Base-by-base conservation (phyloP, 805 yeast species). In the Naumovozyma baii region DNA sequence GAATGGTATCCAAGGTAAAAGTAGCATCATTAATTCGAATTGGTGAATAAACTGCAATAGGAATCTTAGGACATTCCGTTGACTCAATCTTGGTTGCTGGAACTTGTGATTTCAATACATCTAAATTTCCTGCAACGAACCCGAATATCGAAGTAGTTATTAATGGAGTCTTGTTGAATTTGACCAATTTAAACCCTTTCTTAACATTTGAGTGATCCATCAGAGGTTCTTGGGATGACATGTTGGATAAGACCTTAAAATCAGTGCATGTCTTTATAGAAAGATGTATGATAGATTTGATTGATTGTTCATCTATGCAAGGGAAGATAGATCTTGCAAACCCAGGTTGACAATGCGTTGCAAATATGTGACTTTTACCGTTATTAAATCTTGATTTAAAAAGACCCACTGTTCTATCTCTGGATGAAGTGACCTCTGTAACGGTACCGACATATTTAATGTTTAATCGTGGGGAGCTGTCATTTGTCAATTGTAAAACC, bases 311-410 rank as follows among this genome's bases (percentile, higher is more conserved):
- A 55, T 83, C 92, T 10, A 82, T 51, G 49, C 81, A 74, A 2
- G 94, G 94, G 50, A 78, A 78, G 10, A 83, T 70, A 36, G 54
- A 52, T 47, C 80, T 66, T 3, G 86, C 80, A 46, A 70, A 78
- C 14, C 68, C 67, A 0, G 92, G 87, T 54, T 82, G 88, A 33
- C 76, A 69, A 51, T 83, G 92, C 1, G 92, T 80, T 0, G 87
- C 78, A 25, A 82, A 52, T 10, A 81, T 61, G 41, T 61, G 69
- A 44, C 73, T 70, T 17, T 1, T 62, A 15, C 62, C 55, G 3
- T 68, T 63, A 47, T 74, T 76, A 52, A 76, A 79, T 51, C 76
- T 78, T 1, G 86, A 77, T 50, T 77, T 78, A 66, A 78, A 83
- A 1, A 83, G 55, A 28, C 92, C 92, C 36, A 59, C 64, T 0